Evolutionary conservation across 176 grass and related monocot genomes (phyloP).

Genomic region (Saccharum officinarum): DNA sequence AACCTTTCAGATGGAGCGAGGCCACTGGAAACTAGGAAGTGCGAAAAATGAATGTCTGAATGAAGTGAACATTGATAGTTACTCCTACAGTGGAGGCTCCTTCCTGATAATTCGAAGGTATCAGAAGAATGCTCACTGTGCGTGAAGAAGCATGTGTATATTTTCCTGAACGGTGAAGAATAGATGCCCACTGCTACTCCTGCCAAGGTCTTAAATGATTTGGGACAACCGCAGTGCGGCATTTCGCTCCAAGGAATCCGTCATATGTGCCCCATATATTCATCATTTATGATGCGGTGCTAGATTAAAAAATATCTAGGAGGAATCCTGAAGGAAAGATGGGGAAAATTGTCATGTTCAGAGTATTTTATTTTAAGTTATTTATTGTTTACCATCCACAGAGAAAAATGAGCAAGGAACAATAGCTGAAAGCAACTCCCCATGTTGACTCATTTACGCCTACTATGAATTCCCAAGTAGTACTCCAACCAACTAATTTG

Average conservation of each 20-base stretch:
- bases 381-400: background rate
- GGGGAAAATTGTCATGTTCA: background rate
- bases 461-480: background rate
- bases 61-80: background rate
- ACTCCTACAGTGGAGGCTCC: no score
- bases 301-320: background rate
- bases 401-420: background rate
- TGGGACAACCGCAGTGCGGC: conserved; percentile 34
- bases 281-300: conserved; percentile 38
- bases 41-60: background rate
- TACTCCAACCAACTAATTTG: background rate
- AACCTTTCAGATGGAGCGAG: background rate
- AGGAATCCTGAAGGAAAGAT: background rate
- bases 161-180: conserved; percentile 46
- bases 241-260: conserved; percentile 49
- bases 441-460: background rate
- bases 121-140: background rate
- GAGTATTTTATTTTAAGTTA: background rate
- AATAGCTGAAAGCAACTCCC: background rate
- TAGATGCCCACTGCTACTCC: conserved; percentile 31
- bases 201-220: conserved; percentile 48
- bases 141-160: background rate
- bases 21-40: background rate
- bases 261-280: conserved; percentile 25
- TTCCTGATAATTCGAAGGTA: background rate